A percentile compares a stretch with the other conserved stretches of the same genome.
Evolutionary conservation across 768 basidiomycete species (phyloP).

Genomic region (Tricholoma hemisulphureum): DNA sequence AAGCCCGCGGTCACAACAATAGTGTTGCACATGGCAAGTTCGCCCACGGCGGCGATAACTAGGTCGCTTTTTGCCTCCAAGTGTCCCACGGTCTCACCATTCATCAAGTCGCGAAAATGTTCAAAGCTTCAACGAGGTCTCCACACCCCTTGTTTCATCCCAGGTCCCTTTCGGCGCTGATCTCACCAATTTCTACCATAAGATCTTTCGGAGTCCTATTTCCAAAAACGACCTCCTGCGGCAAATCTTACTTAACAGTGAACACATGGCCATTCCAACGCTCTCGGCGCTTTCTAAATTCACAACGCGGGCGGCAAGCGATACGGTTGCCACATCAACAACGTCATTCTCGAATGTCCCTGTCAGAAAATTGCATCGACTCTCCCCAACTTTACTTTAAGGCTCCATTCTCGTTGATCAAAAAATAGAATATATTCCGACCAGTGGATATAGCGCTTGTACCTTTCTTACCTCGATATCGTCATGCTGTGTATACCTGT

Average conservation of each 20-base stretch:
- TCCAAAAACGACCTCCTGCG: neutral
- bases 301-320: neutral
- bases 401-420: no score
- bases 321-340: neutral
- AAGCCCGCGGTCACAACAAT: no score
- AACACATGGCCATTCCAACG: neutral
- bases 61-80: slow-evolving; percentile 4
- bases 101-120: slow-evolving; percentile 1
- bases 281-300: neutral
- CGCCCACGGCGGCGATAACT: slow-evolving; percentile 10
- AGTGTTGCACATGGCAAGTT: slow-evolving; percentile 5
- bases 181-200: neutral
- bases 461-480: no score
- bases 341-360: no score
- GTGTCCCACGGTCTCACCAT: slow-evolving; percentile 9
- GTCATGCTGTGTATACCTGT: no score
- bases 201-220: neutral
- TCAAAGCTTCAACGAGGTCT: neutral
- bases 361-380: no score
- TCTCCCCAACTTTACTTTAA: no score
- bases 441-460: no score
- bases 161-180: neutral
- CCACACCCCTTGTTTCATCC: neutral
- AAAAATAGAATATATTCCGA: no score
- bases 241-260: no score